Percentiles rank a stretch among this genome's conserved stretches.
phyloP scores from a whole-genome alignment of 768 basidiomycete species.

The Lyophyllum decastes region DNA sequence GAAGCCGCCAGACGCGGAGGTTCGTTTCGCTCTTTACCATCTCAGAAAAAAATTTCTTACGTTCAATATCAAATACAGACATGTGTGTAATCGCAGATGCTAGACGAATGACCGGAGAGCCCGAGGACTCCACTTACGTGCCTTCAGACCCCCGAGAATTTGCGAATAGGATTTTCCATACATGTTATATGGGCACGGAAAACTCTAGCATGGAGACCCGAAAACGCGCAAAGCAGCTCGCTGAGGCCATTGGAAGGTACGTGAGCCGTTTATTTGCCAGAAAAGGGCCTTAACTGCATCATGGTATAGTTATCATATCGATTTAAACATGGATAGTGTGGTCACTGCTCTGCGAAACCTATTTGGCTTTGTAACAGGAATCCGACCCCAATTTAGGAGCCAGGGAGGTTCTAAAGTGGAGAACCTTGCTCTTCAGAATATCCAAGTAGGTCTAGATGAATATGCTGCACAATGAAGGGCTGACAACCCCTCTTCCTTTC shows the following conservation, averaged over 20 bases:
- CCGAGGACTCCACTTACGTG: conserved; percentile 76
- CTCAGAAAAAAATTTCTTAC: neutral
- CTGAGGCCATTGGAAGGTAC: conserved; percentile 88
- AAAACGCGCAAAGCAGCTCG: conserved; percentile 81
- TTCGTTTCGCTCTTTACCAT: conserved; percentile 22
- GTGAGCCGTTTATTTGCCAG: conserved; percentile 9
- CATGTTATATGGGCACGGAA: conserved; percentile 99
- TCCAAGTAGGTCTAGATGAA: conserved; percentile 58
- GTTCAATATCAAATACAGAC: neutral
- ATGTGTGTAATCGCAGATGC: conserved; percentile 91
- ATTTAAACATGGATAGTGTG: conserved; percentile 94
- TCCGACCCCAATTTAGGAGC: conserved; percentile 66
- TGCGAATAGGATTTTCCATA: conserved; percentile 86
- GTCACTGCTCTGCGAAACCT: conserved; percentile 83
- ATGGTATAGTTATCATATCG: conserved; percentile 78
- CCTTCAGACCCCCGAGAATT: conserved; percentile 91
- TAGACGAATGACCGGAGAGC: conserved; percentile 83
- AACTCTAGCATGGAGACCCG: conserved; percentile 91
- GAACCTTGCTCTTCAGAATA: conserved; percentile 97
- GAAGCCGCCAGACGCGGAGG: conserved; percentile 77
- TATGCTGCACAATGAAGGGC: neutral
- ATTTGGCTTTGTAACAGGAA: conserved; percentile 78
- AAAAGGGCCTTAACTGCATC: neutral
- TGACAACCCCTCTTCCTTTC: neutral
- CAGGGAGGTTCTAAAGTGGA: conserved; percentile 88